Evolutionary conservation across 2,329 filamentous ascomycete species (phyloP), one percentile per base, ranked within the genome.

Genomic region (Colletotrichum sansevieriae): DNA sequence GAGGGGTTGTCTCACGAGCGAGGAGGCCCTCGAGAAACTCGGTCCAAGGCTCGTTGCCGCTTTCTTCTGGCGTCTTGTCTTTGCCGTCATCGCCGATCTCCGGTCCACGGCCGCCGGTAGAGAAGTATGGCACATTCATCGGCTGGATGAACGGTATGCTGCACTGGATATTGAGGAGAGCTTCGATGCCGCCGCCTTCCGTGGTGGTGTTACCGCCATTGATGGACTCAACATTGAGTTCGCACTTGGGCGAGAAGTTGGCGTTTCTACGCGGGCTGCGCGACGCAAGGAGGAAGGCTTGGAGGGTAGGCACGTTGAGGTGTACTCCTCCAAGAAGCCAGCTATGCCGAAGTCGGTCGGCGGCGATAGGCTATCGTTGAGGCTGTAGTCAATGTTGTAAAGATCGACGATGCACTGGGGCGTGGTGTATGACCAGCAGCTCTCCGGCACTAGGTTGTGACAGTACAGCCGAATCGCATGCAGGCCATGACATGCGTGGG

Each of bases 341-440:
- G 55, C 63, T 46, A 65, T 65, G 46, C 55, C 63, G 9, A 65
- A 52, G 22, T 60, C 37, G 8, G 63, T 65, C 18, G 18, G 18
- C 25, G 63, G 63, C 4, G 63, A 65, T 2, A n/a, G 35, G 25
- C 25, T 37, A 18, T 46, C 35, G 10, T 55, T 55, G 33, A 72
- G 63, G n/a, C 73, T 71, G 68, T 81, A 80, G 44, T 75, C 77
- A 70, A 85, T 80, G 70, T 83, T 83, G 76, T 86, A 86, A 12
- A 84, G 77, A 57, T 80, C 74, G 9, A 76, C 77, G 39, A 87
- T 77, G 71, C 83, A 84, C 9, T 74, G 72, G 0, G 82, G 83
- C 1, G 77, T 79, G 0, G 79, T 78, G n/a, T 65, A 65, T 6
- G 46, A 49, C 63, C 63, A 65, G 55, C 55, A 65, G 46, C 18